Conservation (phyloP, 768 basidiomycete genomes). For the Nevesoporus exiguus region DNA sequence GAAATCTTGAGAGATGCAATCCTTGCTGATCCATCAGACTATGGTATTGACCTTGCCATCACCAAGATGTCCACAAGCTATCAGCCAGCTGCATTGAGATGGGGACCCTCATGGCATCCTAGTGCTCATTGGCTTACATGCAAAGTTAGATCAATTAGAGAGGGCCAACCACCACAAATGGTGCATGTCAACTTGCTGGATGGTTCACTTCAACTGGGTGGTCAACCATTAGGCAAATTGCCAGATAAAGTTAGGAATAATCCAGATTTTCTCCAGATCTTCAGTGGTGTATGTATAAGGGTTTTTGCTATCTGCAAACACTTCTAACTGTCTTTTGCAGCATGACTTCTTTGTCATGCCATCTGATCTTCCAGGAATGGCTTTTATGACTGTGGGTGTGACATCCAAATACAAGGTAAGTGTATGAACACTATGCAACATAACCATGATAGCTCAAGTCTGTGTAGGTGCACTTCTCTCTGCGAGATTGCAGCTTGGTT, state of each 20-base stretch:
- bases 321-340: background rate
- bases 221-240: slow-evolving; percentile 11
- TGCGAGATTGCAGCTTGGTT: background rate
- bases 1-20: background rate
- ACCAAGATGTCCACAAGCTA: slow-evolving; percentile 7
- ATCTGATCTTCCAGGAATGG: too few relatives aligned
- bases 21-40: background rate
- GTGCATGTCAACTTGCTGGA: slow-evolving; percentile 8
- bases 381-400: too few relatives aligned
- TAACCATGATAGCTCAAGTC: too few relatives aligned
- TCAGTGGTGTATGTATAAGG: background rate
- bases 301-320: background rate
- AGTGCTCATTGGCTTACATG: slow-evolving; percentile 17
- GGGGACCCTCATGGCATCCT: background rate
- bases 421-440: too few relatives aligned
- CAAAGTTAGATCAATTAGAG: background rate
- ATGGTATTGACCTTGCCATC: slow-evolving; percentile 15
- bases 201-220: slow-evolving; percentile 17
- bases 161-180: background rate
- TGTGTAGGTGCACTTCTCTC: too few relatives aligned
- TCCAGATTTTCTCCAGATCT: background rate
- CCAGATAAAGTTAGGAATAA: slow-evolving; percentile 3
- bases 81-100: slow-evolving; percentile 3
- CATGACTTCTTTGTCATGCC: too few relatives aligned
- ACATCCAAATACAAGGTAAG: too few relatives aligned